Base-by-base conservation (phyloP, 371 early-diverging fungal genomes). In the Rhizopus arrhizus region DNA sequence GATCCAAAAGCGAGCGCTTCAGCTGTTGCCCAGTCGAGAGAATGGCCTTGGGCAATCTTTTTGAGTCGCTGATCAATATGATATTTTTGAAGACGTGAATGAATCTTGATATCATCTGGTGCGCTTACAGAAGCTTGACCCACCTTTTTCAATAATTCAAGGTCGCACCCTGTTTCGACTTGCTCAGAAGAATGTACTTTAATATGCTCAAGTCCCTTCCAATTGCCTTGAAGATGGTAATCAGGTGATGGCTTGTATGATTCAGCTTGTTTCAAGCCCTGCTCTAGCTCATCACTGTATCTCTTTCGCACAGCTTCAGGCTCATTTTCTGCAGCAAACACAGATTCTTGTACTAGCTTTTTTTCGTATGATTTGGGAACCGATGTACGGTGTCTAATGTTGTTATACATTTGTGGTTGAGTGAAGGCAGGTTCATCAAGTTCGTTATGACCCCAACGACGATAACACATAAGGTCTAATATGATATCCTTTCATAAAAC, bases 371-470 rank as follows among this genome's bases (percentile, higher is more conserved):
- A 61, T 46, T 80, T 80, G 29, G 96, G 93, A 4, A 96, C 92
- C 34, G 90, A 89, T 38, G 84, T 85, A 48, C 94, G 89, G 0
- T 83, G 73, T 28, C 95, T 85, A 58, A 98, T 97, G 56, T 85
- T 91, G 59, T 89, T 85, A 83, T 98, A 98, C 98, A 98, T 98
- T 48, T 83, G 61, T 0, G 98, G 98, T 68, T 98, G 98, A 0
- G 98, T 98, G 69, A 94, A 97, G 22, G 92, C 91, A 35, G 98
- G 98, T 74, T 98, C 96, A 67, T 98, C 98, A 9, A 97, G 75
- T 73, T 98, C 98, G 64, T 98, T 98, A 77, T 98, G 98, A 3
- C 98, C 98, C 94, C 91, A 89, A 31, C 95, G 88, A 49, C 98
- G 89, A 81, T 95, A 98, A 16, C 91, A 89, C 70, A 96, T 90